Conservation (phyloP, 257 asterid species). For the Thymus quinquecostatus region DNA sequence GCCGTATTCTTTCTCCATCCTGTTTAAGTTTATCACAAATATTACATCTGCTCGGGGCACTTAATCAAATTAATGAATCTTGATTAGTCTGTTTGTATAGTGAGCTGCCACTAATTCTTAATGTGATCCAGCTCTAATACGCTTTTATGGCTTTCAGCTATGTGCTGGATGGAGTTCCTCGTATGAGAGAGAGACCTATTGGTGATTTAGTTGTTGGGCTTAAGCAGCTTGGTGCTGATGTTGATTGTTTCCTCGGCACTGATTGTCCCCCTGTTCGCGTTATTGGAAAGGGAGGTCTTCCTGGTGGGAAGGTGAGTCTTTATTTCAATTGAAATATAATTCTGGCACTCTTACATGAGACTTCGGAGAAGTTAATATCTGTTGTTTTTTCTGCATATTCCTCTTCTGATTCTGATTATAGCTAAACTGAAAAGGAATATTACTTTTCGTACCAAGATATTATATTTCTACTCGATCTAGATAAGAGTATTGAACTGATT, state of each 20-base stretch:
- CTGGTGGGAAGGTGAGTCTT: slow-evolving; percentile 81
- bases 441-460: slow-evolving; percentile 18
- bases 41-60: slow-evolving; percentile 2
- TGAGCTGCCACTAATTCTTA: slow-evolving; percentile 13
- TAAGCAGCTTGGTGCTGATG: slow-evolving; percentile 95
- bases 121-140: slow-evolving; percentile 19
- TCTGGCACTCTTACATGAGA: background rate
- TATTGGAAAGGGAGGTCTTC: slow-evolving; percentile 94
- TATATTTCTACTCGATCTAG: background rate
- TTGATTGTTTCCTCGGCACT: slow-evolving; percentile 86
- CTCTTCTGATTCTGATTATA: slow-evolving; percentile 8
- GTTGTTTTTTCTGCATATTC: background rate
- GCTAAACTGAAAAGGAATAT: background rate
- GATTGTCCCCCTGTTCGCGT: slow-evolving; percentile 95
- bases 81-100: slow-evolving; percentile 17
- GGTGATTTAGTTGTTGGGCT: slow-evolving; percentile 95
- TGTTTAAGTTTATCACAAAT: slow-evolving; percentile 5
- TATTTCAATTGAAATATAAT: slow-evolving; percentile 18
- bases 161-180: slow-evolving; percentile 97
- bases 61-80: slow-evolving; percentile 11
- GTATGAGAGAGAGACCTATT: slow-evolving; percentile 99
- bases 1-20: slow-evolving; percentile 1
- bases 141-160: slow-evolving; percentile 55
- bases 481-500: background rate
- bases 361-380: background rate